phyloP scores from a whole-genome alignment of 176 grass and related monocot genomes.

The Oryza coarctata region DNA sequence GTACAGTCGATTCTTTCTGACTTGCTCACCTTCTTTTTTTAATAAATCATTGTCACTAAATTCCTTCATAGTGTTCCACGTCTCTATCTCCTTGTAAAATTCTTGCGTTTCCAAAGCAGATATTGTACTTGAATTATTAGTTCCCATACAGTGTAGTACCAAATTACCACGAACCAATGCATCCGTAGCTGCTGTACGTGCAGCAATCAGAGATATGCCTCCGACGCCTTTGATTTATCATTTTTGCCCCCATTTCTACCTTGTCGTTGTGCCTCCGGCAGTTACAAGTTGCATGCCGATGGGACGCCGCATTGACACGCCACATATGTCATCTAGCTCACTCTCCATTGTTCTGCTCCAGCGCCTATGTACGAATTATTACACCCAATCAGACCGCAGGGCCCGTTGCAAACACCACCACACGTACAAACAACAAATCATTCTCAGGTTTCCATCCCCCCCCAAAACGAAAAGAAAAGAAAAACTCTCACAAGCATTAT shows the following conservation, averaged over 20 bases:
- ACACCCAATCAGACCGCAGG: neutral
- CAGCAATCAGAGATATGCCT: neutral
- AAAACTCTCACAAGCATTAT: too few species aligned
- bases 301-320: neutral
- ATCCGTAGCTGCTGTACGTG: too few species aligned
- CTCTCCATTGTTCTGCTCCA: neutral
- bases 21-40: too few species aligned
- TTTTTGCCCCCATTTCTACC: neutral
- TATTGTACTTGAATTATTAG: too few species aligned
- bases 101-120: too few species aligned
- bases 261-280: neutral
- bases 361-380: neutral
- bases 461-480: neutral
- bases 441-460: neutral
- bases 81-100: too few species aligned
- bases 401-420: neutral
- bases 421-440: neutral
- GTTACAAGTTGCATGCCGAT: neutral
- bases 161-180: too few species aligned
- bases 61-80: too few species aligned
- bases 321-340: neutral
- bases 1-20: too few species aligned
- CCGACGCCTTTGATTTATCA: neutral
- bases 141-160: too few species aligned
- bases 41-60: too few species aligned